Conservation (phyloP, 176 grass and related monocot genomes). For the Melocanna baccifera region DNA sequence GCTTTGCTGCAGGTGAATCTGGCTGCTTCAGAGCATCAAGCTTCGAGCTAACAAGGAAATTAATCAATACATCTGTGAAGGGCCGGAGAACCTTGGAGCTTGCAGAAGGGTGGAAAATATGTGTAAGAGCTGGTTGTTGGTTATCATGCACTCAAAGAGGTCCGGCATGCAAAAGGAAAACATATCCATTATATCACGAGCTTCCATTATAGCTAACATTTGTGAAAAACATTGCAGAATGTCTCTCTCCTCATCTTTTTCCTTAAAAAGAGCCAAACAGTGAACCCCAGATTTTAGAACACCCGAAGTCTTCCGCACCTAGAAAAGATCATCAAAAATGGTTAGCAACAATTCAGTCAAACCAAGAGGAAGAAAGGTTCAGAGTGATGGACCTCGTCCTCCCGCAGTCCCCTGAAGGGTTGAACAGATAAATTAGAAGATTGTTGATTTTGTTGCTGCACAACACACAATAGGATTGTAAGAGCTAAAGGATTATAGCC, state of each 20-base stretch:
- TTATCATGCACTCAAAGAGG: constrained; percentile 92
- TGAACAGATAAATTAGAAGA: constrained; percentile 73
- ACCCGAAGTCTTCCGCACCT: constrained; percentile 92
- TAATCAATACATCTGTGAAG: constrained; percentile 92
- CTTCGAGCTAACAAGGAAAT: constrained; percentile 92
- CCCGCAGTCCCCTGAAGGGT: constrained; percentile 78
- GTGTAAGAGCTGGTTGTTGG: constrained; percentile 84
- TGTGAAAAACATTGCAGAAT: constrained; percentile 92
- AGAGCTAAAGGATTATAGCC: constrained; percentile 16
- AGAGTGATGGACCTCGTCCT: constrained; percentile 74
- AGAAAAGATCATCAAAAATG: constrained; percentile 27
- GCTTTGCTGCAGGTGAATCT: constrained; percentile 90
- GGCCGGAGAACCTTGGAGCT: constrained; percentile 86
- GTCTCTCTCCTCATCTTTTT: constrained; percentile 96
- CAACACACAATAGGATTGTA: constrained; percentile 39
- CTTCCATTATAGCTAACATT: constrained; percentile 94
- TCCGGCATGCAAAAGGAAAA: constrained; percentile 98
- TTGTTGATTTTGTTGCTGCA: constrained; percentile 88
- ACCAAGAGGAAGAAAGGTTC: constrained; percentile 32
- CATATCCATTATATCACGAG: constrained; percentile 97
- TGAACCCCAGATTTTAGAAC: constrained; percentile 90
- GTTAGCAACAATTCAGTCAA: constrained; percentile 19
- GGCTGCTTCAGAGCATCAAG: constrained; percentile 94
- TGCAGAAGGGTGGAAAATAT: constrained; percentile 95
- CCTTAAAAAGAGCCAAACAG: constrained; percentile 92